phyloP scores from a whole-genome alignment of 805 yeast species.

The Crinitomyces ghanaensis region DNA sequence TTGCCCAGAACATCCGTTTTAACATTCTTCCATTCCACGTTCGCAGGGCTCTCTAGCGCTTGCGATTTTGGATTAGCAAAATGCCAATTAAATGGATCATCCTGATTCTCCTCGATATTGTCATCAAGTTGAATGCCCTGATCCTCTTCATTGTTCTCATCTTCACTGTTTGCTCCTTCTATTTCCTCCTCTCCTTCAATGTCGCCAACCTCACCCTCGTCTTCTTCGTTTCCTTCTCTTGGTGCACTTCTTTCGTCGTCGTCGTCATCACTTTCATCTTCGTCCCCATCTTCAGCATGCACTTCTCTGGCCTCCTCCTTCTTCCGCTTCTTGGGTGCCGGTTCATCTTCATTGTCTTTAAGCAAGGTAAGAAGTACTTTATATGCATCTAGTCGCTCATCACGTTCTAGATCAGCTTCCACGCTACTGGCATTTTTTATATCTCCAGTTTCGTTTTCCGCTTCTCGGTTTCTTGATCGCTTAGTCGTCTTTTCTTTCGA shows the following conservation, averaged over 20 bases:
- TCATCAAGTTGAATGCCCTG: conserved; percentile 31
- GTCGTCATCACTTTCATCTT: conserved; percentile 13
- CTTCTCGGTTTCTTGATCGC: conserved; percentile 2
- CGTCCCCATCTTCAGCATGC: conserved; percentile 4
- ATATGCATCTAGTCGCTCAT: conserved; percentile 32
- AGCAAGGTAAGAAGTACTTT: conserved; percentile 56
- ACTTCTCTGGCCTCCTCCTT: conserved; percentile 5
- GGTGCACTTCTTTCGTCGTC: conserved; percentile 19
- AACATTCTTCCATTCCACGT: background rate
- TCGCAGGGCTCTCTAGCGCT: background rate
- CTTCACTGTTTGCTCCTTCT: too few relatives aligned
- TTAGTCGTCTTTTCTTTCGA: background rate
- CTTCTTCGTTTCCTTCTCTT: conserved; percentile 22
- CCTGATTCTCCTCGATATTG: conserved; percentile 29
- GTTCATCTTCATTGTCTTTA: conserved; percentile 33
- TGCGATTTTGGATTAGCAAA: conserved; percentile 39
- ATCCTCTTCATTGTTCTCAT: conserved; percentile 25
- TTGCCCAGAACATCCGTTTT: conserved; percentile 2
- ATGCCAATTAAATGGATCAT: conserved; percentile 72
- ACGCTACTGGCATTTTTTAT: conserved; percentile 5
- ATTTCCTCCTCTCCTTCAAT: conserved; percentile 10
- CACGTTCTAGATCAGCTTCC: conserved; percentile 12
- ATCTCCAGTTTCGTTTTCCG: background rate
- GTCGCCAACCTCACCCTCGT: conserved; percentile 13
- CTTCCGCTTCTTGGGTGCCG: conserved; percentile 9